These are phyloP conservation scores for Linum lewisii DNA, from an alignment of 345 rosid species.

Conservation along the genomic window DNA sequence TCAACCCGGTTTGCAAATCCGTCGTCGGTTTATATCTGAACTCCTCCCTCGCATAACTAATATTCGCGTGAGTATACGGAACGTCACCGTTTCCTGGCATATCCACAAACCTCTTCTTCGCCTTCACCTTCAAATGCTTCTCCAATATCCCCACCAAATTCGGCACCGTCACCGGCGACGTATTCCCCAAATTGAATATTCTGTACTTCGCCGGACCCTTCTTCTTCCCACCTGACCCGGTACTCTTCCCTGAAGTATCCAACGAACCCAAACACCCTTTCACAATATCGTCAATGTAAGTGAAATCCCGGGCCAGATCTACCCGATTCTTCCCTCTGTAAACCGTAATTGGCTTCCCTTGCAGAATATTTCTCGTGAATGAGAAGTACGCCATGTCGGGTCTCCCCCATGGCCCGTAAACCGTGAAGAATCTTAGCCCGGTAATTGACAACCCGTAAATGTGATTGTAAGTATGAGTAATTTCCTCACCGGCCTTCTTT, in stretches of 20 bases:
- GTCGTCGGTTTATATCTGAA: constrained; percentile 1
- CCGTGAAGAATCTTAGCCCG: constrained; percentile 4
- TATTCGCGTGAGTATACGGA: constrained; percentile 2
- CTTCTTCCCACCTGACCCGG: constrained; percentile 5
- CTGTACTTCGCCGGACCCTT: neutral
- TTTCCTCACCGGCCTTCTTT: constrained; percentile 7
- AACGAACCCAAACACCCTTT: constrained; percentile 1
- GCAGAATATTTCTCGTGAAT: neutral
- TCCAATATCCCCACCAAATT: neutral
- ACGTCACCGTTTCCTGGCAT: constrained; percentile 5
- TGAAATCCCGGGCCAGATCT: constrained; percentile 5
- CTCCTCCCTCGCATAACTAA: neutral
- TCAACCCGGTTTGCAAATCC: constrained; percentile 6
- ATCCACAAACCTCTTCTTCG: constrained; percentile 4
- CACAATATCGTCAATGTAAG: constrained; percentile 5
- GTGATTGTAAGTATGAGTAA: constrained; percentile 2
- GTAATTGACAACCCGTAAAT: constrained; percentile 2
- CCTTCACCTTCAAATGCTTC: constrained; percentile 4
- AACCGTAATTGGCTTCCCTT: constrained; percentile 4
- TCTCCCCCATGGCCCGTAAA: constrained; percentile 3
- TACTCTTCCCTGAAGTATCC: constrained; percentile 1
- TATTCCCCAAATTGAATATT: constrained; percentile 1
- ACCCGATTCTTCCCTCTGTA: constrained; percentile 6
- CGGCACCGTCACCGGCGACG: constrained; percentile 11
- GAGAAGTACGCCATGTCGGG: constrained; percentile 7